Base-by-base conservation (phyloP, 768 basidiomycete species). In the Trametes sanguinea region DNA sequence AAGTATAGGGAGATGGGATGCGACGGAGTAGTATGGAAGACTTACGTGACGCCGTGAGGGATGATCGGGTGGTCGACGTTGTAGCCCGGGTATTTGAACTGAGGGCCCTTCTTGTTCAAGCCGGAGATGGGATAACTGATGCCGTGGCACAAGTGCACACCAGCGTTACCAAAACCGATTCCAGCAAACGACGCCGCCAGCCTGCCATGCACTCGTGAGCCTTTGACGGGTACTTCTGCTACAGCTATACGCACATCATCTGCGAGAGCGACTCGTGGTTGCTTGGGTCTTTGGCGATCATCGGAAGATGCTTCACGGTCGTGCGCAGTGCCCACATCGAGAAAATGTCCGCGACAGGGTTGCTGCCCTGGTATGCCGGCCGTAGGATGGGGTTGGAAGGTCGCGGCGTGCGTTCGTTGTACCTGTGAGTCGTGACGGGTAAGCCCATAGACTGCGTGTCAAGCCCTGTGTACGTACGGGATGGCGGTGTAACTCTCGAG, bases 261-360 rank as follows among this genome's bases (percentile, higher is more conserved):
- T 94, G 91, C 14, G 82, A 79, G 67, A 93, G 84, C 9, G 96
- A 94, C 72, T 96, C 93, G 14, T 81, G 76, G 72, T 98, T 92
- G 50, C 86, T 83, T 13, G 75, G 81, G 71, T 96, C 83, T 71
- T 86, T 90, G 1, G 92, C 88, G 45, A 98, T 85, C 27, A 90
- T 84, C 13, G 95, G 96, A 17, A 98, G 83, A 69, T 93, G 88
- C 72, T 92, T 85, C 46, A 98, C 89, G 0, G 94, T 92, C 13
- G 93, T 90, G 68, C 86, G 83, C 60, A 98, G 78, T 2, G 96
- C 95, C 95, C 96, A 98, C 57, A 89, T 78, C 16, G 93, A 93
- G 77, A 98, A 98, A 50, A 98, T 92, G 71, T 98, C 96, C 2
- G 95, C 94, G 51, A 98, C 90, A 4, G 92, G 92, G 70, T 96